Evolutionary conservation across 176 grass and related monocot species (phyloP).

Genomic region (Alopecurus myosuroides): DNA sequence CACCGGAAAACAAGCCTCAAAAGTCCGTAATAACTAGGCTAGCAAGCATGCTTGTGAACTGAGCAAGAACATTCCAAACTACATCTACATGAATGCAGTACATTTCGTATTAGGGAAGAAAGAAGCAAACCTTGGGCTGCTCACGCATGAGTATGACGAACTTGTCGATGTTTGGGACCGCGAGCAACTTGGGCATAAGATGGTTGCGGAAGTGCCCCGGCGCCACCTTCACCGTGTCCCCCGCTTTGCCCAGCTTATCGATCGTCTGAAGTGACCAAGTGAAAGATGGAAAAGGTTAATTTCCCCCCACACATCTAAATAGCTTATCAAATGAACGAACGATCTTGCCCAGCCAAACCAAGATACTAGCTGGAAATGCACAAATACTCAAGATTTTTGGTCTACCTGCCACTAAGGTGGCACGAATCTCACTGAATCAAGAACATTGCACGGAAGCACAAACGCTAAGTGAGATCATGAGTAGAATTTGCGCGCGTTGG

Average conservation of each 20-base stretch:
- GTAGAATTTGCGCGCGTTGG: background rate
- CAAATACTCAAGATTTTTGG: background rate
- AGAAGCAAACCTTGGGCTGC: slow-evolving; percentile 65
- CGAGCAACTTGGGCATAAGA: slow-evolving; percentile 87
- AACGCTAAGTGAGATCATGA: background rate
- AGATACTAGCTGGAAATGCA: background rate
- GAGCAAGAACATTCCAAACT: background rate
- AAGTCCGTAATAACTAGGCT: background rate
- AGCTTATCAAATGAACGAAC: background rate
- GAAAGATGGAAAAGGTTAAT: background rate
- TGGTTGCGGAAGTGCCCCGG: slow-evolving; percentile 91
- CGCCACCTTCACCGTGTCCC: slow-evolving; percentile 84
- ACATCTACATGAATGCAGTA: background rate
- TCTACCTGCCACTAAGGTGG: background rate
- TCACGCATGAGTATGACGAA: slow-evolving; percentile 75
- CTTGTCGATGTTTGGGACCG: slow-evolving; percentile 92
- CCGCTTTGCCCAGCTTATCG: slow-evolving; percentile 84
- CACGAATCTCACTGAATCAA: background rate
- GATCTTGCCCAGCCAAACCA: background rate
- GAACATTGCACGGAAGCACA: background rate
- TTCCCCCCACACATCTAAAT: no score
- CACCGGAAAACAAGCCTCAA: background rate
- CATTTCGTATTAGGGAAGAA: background rate
- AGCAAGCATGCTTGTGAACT: background rate
- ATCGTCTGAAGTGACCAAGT: slow-evolving; percentile 45